Base-by-base conservation (phyloP, 495 filamentous ascomycete genomes). In the Oleoguttula mirabilis region DNA sequence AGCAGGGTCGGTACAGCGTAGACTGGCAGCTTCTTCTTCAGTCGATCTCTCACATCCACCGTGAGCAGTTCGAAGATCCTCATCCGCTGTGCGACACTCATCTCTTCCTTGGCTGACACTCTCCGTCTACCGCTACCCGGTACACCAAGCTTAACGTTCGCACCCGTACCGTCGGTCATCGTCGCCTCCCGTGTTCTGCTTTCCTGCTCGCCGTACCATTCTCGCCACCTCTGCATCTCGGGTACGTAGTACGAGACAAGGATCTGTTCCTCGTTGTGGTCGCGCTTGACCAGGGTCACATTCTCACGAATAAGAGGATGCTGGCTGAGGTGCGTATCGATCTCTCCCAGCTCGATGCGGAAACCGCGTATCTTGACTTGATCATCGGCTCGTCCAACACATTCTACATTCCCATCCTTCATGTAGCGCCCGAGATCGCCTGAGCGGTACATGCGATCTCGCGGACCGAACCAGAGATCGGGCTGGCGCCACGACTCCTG, bases 351-450 rank as follows among this genome's bases (percentile, higher is more conserved):
- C 61, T 96, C 88, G 51, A 96, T 92, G 38, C 88, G 71, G 68
- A 96, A 95, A 4, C 88, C 88, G 37, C 88, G 80, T 48, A 96
- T 93, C 66, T 95, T 95, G 57, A 94, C 81, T 53, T 96, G 90
- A 52, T 84, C 73, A 55, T 98, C 90, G 8, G 76, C 82, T 36
- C 90, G 75, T 15, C 88, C 88, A 12, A 60, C 61, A 36, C 63
- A 66, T 23, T 63, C 64, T 3, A 70, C 67, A 39, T 67, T 65
- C 28, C 88, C 90, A 36, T 79, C 70, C 3, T 76, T 71, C 28
- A 74, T 73, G 48, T 84, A 92, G 12, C 77, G 63, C 8, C 85
- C 87, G 2, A 94, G 65, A 59, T 93, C 85, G 20, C 85, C 87
- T 23, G 75, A 85, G 5, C 82, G 66, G 57, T 98, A 95, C 22